phyloP scores from a whole-genome alignment of 2,329 filamentous ascomycete genomes.

The Colletotrichum spinosum region DNA sequence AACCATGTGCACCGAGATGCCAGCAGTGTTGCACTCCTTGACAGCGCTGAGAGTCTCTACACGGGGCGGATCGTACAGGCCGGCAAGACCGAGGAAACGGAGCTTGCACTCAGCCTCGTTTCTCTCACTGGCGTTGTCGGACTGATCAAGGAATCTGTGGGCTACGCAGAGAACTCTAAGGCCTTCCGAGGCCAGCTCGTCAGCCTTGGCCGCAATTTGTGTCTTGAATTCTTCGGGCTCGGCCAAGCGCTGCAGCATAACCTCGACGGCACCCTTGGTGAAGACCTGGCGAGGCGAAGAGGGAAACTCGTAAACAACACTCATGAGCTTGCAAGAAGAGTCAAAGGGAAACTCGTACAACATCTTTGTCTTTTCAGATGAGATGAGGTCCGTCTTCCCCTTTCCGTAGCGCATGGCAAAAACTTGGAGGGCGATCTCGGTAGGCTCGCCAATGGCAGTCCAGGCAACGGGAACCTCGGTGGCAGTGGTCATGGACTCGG shows the following conservation, averaged over 20 bases:
- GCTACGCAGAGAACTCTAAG: conserved; percentile 78
- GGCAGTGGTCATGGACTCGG: conserved; percentile 59
- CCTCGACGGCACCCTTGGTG: conserved; percentile 69
- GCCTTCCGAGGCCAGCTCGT: conserved; percentile 70
- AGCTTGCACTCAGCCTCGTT: conserved; percentile 67
- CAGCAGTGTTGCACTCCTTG: conserved; percentile 67
- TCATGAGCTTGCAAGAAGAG: conserved; percentile 80
- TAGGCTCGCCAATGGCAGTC: conserved; percentile 74
- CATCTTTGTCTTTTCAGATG: conserved; percentile 55
- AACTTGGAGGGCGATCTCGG: conserved; percentile 80
- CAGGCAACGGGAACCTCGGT: conserved; percentile 55
- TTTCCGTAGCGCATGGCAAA: conserved; percentile 76
- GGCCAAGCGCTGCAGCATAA: conserved; percentile 64
- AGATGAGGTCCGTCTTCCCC: conserved; percentile 51
- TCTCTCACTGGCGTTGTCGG: conserved; percentile 59
- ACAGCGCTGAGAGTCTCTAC: conserved; percentile 73
- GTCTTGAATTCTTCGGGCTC: conserved; percentile 59
- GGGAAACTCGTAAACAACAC: conserved; percentile 68
- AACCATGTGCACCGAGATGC: conserved; percentile 76
- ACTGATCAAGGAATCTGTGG: conserved; percentile 55
- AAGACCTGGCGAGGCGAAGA: conserved; percentile 56
- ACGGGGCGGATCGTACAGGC: conserved; percentile 79
- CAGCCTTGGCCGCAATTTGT: conserved; percentile 61
- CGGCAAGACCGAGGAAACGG: conserved; percentile 76
- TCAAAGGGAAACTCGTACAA: conserved; percentile 79